phyloP scores from a whole-genome alignment of 225 moss, liverwort and hornwort genomes.

The Neckera pumila region DNA sequence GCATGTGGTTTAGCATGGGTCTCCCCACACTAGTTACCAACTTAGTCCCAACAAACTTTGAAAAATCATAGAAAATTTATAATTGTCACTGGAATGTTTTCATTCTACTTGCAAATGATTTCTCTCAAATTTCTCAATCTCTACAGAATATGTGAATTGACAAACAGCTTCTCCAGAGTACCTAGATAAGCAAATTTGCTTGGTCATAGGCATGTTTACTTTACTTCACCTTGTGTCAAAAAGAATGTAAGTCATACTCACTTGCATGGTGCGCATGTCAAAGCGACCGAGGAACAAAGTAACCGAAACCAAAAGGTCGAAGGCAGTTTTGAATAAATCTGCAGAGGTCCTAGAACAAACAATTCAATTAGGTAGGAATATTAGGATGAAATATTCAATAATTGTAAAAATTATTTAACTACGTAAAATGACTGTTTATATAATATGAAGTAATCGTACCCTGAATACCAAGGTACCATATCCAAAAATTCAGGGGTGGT shows the following conservation, averaged over 20 bases:
- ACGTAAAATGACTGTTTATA: background rate
- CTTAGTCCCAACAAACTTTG: background rate
- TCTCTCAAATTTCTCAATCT: background rate
- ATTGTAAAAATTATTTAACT: too few relatives aligned
- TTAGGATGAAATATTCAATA: background rate
- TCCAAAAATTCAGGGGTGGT: conserved; percentile 47
- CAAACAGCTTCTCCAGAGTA: background rate
- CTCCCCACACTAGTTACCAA: accelerated
- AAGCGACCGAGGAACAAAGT: conserved; percentile 48
- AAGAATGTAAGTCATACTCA: background rate
- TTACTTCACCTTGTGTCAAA: background rate
- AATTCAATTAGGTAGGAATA: background rate
- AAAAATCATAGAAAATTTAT: background rate
- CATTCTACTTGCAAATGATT: background rate
- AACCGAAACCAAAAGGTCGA: conserved; percentile 41
- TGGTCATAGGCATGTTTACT: background rate
- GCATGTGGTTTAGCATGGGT: background rate
- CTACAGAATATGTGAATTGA: background rate
- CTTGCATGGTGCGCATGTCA: conserved; percentile 64
- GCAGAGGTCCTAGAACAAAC: conserved; percentile 43
- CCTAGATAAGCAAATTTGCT: background rate
- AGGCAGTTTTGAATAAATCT: conserved; percentile 58
- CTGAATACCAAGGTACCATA: conserved; percentile 68
- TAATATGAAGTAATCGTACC: background rate
- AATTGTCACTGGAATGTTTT: too few relatives aligned